Percentiles rank a stretch among this genome's conserved stretches.
Evolutionary conservation across 768 basidiomycete genomes (phyloP).

Genomic region (Russula sp.): DNA sequence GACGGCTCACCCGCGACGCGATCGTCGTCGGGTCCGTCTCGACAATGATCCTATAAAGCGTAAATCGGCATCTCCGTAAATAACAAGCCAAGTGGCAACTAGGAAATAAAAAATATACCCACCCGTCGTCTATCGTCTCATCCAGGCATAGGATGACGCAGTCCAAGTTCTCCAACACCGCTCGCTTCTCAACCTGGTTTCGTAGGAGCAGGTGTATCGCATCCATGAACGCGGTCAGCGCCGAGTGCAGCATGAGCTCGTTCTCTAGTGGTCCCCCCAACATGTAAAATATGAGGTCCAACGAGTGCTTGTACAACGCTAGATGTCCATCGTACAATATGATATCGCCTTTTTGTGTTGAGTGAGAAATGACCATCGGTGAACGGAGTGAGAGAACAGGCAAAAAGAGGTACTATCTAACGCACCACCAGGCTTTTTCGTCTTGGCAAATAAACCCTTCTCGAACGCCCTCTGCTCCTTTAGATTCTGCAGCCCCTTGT

Average conservation of each 20-base stretch:
- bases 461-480: conserved; percentile 97
- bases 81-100: not conserved
- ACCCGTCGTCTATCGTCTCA: conserved; percentile 99
- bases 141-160: conserved; percentile 87
- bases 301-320: conserved; percentile 89
- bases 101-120: conserved; percentile 25
- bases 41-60: conserved; percentile 69
- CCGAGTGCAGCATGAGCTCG: conserved; percentile 90
- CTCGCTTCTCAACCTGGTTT: conserved; percentile 91
- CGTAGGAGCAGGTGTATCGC: conserved; percentile 79
- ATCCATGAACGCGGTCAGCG: conserved; percentile 78
- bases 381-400: not conserved
- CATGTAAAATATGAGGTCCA: conserved; percentile 94
- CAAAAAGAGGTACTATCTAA: not conserved
- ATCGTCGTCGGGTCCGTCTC: conserved; percentile 97
- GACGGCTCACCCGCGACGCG: conserved; percentile 86
- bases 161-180: conserved; percentile 90
- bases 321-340: conserved; percentile 85
- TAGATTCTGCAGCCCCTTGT: conserved; percentile 53
- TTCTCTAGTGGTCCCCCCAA: conserved; percentile 84
- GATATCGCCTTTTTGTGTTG: conserved; percentile 67
- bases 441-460: conserved; percentile 93
- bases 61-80: not conserved
- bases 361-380: not conserved
- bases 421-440: conserved; percentile 86